phyloP scores from a whole-genome alignment of 768 basidiomycete genomes.

The Phaeolepiota aurea region DNA sequence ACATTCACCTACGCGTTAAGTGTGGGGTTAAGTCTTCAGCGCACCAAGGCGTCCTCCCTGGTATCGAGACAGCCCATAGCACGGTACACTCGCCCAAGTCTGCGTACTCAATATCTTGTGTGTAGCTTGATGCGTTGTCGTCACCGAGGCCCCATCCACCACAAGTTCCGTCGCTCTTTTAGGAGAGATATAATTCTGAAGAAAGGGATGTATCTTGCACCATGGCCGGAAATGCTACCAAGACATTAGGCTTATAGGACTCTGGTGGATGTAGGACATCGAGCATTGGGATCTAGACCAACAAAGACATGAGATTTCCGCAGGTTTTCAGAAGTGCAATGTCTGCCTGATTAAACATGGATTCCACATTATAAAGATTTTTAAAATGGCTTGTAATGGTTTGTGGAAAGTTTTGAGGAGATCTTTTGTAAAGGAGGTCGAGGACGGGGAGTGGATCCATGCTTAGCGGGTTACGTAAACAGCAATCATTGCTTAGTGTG shows the following conservation, averaged over 20 bases:
- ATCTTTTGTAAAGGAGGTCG: background rate
- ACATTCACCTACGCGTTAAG: background rate
- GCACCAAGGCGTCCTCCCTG: conserved; percentile 60
- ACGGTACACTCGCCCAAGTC: conserved; percentile 54
- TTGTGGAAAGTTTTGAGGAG: background rate
- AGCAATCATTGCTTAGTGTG: background rate
- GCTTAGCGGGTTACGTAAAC: background rate
- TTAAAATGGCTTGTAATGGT: conserved; percentile 39
- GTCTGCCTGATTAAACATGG: conserved; percentile 35
- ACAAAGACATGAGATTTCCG: background rate
- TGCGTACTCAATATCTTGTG: conserved; percentile 29
- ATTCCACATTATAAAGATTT: conserved; percentile 27
- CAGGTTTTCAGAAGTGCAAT: conserved; percentile 14
- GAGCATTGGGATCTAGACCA: conserved; percentile 49
- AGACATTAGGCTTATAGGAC: conserved; percentile 37
- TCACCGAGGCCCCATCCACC: conserved; percentile 73
- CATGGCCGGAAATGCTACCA: conserved; percentile 72
- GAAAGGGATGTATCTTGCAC: conserved; percentile 75
- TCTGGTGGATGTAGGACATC: conserved; percentile 39
- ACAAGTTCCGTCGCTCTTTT: conserved; percentile 27
- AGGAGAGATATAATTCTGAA: conserved; percentile 64
- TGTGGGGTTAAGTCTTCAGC: conserved; percentile 12
- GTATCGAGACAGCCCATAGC: conserved; percentile 70
- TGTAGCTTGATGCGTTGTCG: conserved; percentile 12
- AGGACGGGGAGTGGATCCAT: background rate